Percentiles rank a stretch among this genome's conserved stretches.
Evolutionary conservation across 441 rosid genomes (phyloP).

Genomic region (Pelargonium myrrhifolium): DNA sequence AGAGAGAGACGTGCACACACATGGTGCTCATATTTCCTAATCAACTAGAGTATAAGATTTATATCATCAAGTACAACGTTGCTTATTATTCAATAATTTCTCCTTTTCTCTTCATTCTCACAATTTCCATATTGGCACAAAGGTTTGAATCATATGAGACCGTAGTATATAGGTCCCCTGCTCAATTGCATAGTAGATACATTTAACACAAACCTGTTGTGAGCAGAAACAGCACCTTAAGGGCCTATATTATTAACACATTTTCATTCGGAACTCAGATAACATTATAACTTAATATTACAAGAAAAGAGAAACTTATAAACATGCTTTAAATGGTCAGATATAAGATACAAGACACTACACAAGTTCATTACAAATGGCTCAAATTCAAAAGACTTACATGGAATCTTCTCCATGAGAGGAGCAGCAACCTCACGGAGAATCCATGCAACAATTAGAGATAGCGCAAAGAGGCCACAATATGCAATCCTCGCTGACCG

Average conservation of each 20-base stretch:
- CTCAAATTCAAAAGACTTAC: slow-evolving; percentile 34
- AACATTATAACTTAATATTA: not conserved
- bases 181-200: too few relatives aligned
- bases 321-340: too few relatives aligned
- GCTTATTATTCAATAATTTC: too few relatives aligned
- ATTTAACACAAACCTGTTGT: not conserved
- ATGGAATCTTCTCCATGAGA: slow-evolving; percentile 86
- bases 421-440: slow-evolving; percentile 93
- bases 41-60: not conserved
- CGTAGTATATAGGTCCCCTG: too few relatives aligned
- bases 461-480: slow-evolving; percentile 83
- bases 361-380: not conserved
- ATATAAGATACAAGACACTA: not conserved
- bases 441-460: slow-evolving; percentile 77
- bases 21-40: not conserved
- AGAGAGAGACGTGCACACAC: not conserved
- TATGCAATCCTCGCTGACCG: slow-evolving; percentile 90
- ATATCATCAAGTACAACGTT: not conserved
- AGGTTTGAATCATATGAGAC: not conserved
- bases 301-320: too few relatives aligned
- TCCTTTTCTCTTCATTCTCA: not conserved
- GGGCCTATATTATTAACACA: not conserved
- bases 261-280: not conserved
- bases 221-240: not conserved
- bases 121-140: too few relatives aligned